Percentiles rank a stretch among this genome's conserved stretches.
phyloP scores from a whole-genome alignment of 2,329 filamentous ascomycete genomes.

The Colletotrichum limetticola region DNA sequence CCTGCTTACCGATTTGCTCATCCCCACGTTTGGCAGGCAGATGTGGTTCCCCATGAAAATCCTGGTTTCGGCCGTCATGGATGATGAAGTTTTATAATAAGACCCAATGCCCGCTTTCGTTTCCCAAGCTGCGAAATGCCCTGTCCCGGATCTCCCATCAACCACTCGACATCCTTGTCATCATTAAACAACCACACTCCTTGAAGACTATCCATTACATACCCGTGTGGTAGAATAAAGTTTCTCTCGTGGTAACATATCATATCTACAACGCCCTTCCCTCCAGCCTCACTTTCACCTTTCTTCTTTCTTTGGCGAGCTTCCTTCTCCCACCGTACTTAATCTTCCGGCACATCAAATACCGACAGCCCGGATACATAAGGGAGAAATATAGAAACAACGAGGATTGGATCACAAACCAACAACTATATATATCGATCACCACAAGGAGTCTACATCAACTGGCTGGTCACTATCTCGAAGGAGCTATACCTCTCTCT shows the following conservation, averaged over 20 bases:
- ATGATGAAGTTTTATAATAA: slow-evolving; percentile 33
- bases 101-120: slow-evolving; percentile 30
- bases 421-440: not conserved
- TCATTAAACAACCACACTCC: slow-evolving; percentile 18
- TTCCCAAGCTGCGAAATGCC: slow-evolving; percentile 7
- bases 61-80: slow-evolving; percentile 25
- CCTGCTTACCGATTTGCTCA: slow-evolving; percentile 23
- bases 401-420: not conserved
- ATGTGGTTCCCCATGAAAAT: slow-evolving; percentile 19
- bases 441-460: slow-evolving; percentile 8
- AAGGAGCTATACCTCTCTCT: not conserved
- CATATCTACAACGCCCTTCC: not conserved
- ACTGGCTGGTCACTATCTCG: not conserved
- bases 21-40: slow-evolving; percentile 33
- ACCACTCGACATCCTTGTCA: slow-evolving; percentile 22
- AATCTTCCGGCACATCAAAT: not conserved
- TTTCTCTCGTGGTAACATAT: slow-evolving; percentile 10
- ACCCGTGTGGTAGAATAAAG: slow-evolving; percentile 16
- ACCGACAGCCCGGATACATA: not conserved
- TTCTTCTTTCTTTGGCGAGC: not conserved
- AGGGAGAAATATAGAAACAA: not conserved
- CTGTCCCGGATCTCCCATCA: slow-evolving; percentile 14
- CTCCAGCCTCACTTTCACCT: slow-evolving; percentile 4
- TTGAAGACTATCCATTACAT: slow-evolving; percentile 22
- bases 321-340: not conserved